A percentile compares a stretch with the other conserved stretches of the same genome.
Conservation (phyloP, 768 basidiomycete species). For the Suillus cothurnatus region DNA sequence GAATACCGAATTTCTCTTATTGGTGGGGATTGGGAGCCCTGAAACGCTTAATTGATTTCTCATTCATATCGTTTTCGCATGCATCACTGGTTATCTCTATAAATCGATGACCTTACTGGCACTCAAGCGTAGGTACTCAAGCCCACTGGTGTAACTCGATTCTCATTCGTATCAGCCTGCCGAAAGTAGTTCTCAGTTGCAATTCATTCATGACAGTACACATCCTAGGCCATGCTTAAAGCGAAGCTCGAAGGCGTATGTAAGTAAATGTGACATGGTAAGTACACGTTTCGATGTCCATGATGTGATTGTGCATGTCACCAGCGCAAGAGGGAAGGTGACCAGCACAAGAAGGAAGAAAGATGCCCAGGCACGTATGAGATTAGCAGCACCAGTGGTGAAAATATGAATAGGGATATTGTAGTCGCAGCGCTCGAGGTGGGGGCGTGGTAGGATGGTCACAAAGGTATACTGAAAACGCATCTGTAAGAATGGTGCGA, state of each 20-base stretch:
- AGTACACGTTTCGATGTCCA: neutral
- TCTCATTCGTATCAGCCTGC: neutral
- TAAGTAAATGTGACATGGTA: neutral
- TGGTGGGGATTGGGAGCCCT: too few species aligned
- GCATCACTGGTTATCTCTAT: too few species aligned
- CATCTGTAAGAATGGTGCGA: neutral
- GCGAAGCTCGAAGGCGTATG: neutral
- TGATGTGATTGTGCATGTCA: neutral
- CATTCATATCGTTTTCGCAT: too few species aligned
- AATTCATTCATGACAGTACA: neutral
- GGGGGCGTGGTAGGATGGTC: neutral
- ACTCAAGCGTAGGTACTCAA: too few species aligned
- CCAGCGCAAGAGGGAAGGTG: neutral
- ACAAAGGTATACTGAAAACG: neutral
- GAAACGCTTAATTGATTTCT: too few species aligned
- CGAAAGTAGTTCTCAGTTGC: neutral
- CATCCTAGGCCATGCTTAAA: neutral
- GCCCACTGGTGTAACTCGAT: neutral
- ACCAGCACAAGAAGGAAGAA: neutral
- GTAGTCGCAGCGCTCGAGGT: neutral
- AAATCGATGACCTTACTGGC: too few species aligned
- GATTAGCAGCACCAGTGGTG: neutral
- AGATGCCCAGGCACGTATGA: neutral
- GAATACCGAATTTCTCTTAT: neutral
- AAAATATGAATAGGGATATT: constrained; percentile 4